These are phyloP conservation scores for Canariomyces notabilis DNA, from an alignment of 2,329 filamentous ascomycete genomes.

Conservation along the genomic window DNA sequence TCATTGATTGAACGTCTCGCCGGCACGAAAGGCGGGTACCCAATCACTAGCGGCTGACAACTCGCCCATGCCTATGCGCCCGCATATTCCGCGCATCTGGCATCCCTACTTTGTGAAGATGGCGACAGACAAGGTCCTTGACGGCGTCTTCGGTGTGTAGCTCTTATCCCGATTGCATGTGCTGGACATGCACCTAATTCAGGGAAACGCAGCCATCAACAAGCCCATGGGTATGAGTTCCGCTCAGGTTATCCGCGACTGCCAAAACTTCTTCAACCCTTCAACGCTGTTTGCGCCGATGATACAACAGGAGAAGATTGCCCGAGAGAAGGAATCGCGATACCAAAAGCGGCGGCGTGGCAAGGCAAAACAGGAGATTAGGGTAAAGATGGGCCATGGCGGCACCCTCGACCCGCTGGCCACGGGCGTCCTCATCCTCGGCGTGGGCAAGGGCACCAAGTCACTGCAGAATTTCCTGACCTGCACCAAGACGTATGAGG, in stretches of 20 bases:
- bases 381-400: conserved; percentile 93
- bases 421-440: conserved; percentile 85
- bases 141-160: conserved; percentile 54
- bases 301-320: conserved; percentile 58
- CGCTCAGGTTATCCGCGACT: conserved; percentile 82
- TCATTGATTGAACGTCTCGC: too few species aligned
- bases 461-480: conserved; percentile 69
- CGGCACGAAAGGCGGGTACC: too few species aligned
- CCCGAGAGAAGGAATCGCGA: conserved; percentile 51
- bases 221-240: conserved; percentile 86
- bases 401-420: conserved; percentile 93
- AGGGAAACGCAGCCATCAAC: conserved; percentile 68
- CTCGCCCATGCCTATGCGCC: not conserved
- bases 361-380: conserved; percentile 52
- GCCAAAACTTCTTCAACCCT: conserved; percentile 77
- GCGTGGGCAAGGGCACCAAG: conserved; percentile 85
- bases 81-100: conserved; percentile 28
- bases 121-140: conserved; percentile 48
- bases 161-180: not conserved
- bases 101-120: conserved; percentile 37
- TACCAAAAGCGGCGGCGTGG: conserved; percentile 56
- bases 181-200: not conserved
- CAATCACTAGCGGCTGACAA: not conserved
- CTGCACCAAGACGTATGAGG: conserved; percentile 92
- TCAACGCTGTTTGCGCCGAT: conserved; percentile 75